phyloP scores from a whole-genome alignment of 1,284 basidiomycete species.

The Vanrija sp. region DNA sequence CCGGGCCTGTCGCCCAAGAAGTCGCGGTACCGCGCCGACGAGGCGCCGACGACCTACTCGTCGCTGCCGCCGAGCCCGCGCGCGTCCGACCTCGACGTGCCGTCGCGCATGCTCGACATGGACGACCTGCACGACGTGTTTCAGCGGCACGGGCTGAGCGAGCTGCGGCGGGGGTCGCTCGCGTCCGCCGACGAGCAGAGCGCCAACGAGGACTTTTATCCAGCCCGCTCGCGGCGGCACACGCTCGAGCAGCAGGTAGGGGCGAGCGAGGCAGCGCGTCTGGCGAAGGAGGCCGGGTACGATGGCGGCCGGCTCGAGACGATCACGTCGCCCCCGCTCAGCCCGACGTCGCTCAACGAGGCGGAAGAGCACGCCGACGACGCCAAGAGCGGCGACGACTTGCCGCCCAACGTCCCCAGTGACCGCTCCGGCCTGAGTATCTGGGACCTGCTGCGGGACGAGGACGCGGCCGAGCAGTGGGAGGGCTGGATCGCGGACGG shows the following conservation, averaged over 20 bases:
- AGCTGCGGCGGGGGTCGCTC: background rate
- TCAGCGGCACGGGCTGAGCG: slow-evolving; percentile 1
- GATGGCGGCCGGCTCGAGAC: too few relatives aligned
- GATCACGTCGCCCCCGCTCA: too few relatives aligned
- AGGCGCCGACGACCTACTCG: slow-evolving; percentile 34
- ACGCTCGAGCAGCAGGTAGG: background rate
- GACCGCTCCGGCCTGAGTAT: slow-evolving; percentile 1
- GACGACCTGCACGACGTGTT: slow-evolving; percentile 4
- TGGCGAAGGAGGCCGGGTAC: too few relatives aligned
- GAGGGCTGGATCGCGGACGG: slow-evolving; percentile 47
- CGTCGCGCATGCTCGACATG: slow-evolving; percentile 3
- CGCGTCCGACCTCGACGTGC: slow-evolving; percentile 8
- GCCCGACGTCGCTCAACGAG: background rate
- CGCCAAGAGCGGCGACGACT: background rate
- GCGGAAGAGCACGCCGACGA: background rate
- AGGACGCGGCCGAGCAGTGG: slow-evolving; percentile 44
- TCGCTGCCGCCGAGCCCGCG: slow-evolving; percentile 41
- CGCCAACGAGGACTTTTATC: slow-evolving; percentile 14
- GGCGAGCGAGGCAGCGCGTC: too few relatives aligned
- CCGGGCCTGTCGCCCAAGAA: background rate
- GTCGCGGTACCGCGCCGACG: background rate
- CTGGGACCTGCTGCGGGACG: slow-evolving; percentile 39
- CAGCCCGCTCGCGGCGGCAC: slow-evolving; percentile 10
- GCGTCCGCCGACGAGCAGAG: background rate
- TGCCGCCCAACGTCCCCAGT: background rate